Evolutionary conservation across 495 filamentous ascomycete species (phyloP).

Genomic region (Penicillium goetzii): DNA sequence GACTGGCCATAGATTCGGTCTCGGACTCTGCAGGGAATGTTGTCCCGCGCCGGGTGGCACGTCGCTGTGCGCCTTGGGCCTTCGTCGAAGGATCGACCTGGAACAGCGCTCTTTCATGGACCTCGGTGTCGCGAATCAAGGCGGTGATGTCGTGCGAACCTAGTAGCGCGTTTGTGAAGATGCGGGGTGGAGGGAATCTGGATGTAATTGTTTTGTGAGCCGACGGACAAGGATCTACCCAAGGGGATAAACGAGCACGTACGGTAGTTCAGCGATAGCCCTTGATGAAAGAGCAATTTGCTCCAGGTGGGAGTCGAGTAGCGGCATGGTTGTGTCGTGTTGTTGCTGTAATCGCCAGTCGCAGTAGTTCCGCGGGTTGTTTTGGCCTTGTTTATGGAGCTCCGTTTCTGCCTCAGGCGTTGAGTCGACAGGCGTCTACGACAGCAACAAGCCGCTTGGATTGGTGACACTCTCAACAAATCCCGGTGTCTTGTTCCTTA

Average conservation of each 20-base stretch:
- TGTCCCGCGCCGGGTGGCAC: constrained; percentile 53
- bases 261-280: constrained; percentile 85
- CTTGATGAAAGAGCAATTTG: constrained; percentile 84
- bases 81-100: constrained; percentile 73
- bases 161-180: constrained; percentile 93
- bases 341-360: constrained; percentile 3
- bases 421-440: constrained; percentile 10
- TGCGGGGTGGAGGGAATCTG: constrained; percentile 88
- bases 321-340: constrained; percentile 58
- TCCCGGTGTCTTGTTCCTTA: not conserved
- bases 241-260: constrained; percentile 33
- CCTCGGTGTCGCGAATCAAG: constrained; percentile 92
- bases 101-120: constrained; percentile 94
- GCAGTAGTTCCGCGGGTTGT: constrained; percentile 1
- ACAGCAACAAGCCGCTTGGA: not conserved
- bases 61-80: constrained; percentile 40
- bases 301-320: constrained; percentile 84
- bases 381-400: constrained; percentile 11
- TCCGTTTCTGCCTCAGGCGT: constrained; percentile 33
- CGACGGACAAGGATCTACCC: not conserved
- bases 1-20: constrained; percentile 52
- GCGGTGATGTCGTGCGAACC: constrained; percentile 88
- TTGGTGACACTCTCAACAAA: not conserved
- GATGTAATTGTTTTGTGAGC: constrained; percentile 12
- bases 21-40: constrained; percentile 47